These are phyloP conservation scores for Debaryomyces udenii DNA, from an alignment of 1,139 yeast species.

Conservation along the genomic window DNA sequence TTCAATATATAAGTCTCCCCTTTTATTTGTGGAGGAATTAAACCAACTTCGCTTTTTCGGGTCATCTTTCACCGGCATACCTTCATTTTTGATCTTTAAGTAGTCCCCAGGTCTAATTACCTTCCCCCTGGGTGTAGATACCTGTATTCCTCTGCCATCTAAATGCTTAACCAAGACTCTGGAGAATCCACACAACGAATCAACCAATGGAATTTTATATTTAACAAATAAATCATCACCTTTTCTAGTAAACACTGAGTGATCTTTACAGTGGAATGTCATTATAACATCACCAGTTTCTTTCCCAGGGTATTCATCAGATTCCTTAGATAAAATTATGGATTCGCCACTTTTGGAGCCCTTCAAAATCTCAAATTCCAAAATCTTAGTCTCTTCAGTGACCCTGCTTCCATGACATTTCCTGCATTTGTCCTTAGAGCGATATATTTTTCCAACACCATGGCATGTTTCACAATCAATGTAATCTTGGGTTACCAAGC, in stretches of 20 bases:
- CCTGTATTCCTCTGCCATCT: conserved; percentile 74
- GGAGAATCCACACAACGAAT: conserved; percentile 82
- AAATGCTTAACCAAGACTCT: conserved; percentile 69
- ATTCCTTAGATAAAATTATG: conserved; percentile 65
- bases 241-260: conserved; percentile 55
- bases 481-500: conserved; percentile 66
- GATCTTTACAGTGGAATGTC: conserved; percentile 52
- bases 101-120: conserved; percentile 80
- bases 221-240: conserved; percentile 68
- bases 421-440: conserved; percentile 75
- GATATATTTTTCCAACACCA: conserved; percentile 68
- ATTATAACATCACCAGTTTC: conserved; percentile 79
- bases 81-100: conserved; percentile 71
- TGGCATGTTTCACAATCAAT: conserved; percentile 70
- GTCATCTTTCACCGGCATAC: conserved; percentile 69
- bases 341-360: conserved; percentile 70
- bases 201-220: conserved; percentile 67
- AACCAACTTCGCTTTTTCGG: conserved; percentile 37
- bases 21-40: conserved; percentile 26
- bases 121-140: conserved; percentile 71
- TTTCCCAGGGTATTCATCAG: conserved; percentile 79
- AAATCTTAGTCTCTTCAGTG: conserved; percentile 66
- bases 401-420: conserved; percentile 70
- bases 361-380: conserved; percentile 76
- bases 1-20: conserved; percentile 77